A percentile compares a stretch with the other conserved stretches of the same genome.
Conservation (phyloP, 2,329 filamentous ascomycete species). For the Trichophyton equinum region DNA sequence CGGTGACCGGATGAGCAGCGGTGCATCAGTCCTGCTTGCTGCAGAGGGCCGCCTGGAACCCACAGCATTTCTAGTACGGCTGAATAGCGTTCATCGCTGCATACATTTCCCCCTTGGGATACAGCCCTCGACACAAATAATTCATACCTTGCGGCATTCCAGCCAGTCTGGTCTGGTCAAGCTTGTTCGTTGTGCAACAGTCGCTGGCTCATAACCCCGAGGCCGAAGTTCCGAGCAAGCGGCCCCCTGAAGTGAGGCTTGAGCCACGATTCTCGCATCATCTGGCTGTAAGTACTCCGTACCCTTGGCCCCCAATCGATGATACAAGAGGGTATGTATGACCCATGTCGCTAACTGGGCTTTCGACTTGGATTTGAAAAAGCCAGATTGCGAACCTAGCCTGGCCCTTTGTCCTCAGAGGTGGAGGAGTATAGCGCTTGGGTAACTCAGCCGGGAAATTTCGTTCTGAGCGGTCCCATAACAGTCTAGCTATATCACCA, state of each 20-base stretch:
- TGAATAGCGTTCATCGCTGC: constrained; percentile 1
- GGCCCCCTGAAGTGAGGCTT: background rate
- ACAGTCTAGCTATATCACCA: no score
- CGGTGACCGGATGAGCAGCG: background rate
- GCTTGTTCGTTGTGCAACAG: background rate
- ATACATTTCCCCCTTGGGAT: background rate
- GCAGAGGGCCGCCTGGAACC: background rate
- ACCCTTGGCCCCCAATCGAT: background rate
- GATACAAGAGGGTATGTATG: background rate
- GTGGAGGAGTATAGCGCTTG: no score
- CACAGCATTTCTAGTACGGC: background rate
- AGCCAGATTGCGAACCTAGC: background rate
- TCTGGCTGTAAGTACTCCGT: background rate
- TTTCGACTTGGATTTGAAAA: background rate
- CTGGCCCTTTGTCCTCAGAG: background rate
- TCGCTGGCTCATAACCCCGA: background rate
- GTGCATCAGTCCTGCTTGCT: background rate
- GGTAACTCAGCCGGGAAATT: no score
- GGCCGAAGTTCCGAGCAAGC: background rate
- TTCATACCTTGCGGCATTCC: background rate
- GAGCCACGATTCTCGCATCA: background rate
- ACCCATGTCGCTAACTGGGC: background rate
- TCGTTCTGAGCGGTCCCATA: no score
- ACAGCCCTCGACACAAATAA: no score
- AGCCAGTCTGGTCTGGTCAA: background rate